phyloP scores from a whole-genome alignment of 352 stramenopile species.

The Saprolegnia parasitica region DNA sequence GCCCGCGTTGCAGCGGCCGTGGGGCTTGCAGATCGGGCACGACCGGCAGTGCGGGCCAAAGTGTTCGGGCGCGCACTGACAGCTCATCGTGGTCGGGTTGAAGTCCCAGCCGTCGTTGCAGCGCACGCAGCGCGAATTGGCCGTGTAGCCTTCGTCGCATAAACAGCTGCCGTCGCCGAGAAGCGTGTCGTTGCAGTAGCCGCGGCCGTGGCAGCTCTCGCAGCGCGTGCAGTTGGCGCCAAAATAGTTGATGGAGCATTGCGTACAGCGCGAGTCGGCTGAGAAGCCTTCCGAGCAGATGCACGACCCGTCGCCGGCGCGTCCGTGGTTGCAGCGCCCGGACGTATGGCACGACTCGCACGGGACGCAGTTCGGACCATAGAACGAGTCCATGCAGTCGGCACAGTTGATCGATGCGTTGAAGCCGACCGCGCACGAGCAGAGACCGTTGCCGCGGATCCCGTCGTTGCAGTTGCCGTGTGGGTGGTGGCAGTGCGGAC shows the following conservation, averaged over 20 bases:
- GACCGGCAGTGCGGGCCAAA: constrained; percentile 73
- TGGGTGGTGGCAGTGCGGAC: constrained; percentile 76
- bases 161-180: constrained; percentile 66
- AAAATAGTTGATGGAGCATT: constrained; percentile 69
- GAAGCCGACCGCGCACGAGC: constrained; percentile 80
- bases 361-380: constrained; percentile 55
- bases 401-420: constrained; percentile 65
- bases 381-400: constrained; percentile 83
- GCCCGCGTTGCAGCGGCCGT: constrained; percentile 78
- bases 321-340: constrained; percentile 72
- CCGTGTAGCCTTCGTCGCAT: constrained; percentile 80
- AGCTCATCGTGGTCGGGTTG: constrained; percentile 82
- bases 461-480: constrained; percentile 83
- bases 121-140: constrained; percentile 64
- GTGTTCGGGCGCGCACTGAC: constrained; percentile 76
- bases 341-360: constrained; percentile 74
- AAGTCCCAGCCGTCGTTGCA: constrained; percentile 85
- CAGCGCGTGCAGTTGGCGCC: constrained; percentile 71
- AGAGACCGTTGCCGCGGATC: constrained; percentile 66
- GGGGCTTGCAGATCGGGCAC: constrained; percentile 78
- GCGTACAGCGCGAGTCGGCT: constrained; percentile 60
- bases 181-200: constrained; percentile 67
- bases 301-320: constrained; percentile 69
- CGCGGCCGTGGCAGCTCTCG: constrained; percentile 78
- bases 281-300: constrained; percentile 78